These are phyloP conservation scores for Schrenkiella parvula DNA, from an alignment of 345 rosid genomes.

Conservation along the genomic window DNA sequence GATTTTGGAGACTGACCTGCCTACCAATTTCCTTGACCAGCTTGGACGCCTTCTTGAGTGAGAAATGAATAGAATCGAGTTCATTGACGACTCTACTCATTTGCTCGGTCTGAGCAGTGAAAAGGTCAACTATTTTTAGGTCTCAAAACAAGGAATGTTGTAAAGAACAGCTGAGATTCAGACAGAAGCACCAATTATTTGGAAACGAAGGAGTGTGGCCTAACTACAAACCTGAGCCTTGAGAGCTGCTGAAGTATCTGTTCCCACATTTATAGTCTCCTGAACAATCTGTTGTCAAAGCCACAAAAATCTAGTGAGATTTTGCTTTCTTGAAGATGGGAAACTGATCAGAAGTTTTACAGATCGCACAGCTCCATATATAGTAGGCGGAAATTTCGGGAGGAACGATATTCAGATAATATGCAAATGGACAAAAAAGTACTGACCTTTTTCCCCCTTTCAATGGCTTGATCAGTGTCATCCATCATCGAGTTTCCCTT, in stretches of 20 bases:
- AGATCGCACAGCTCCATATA: not conserved
- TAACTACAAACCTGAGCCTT: constrained; percentile 73
- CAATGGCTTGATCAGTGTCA: constrained; percentile 93
- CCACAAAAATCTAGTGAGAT: constrained; percentile 14
- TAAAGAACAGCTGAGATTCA: not conserved
- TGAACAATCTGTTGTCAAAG: constrained; percentile 63
- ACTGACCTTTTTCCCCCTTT: constrained; percentile 72
- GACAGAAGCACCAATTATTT: not conserved
- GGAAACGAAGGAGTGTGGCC: not conserved
- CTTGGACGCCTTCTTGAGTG: constrained; percentile 89
- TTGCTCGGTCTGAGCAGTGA: constrained; percentile 77
- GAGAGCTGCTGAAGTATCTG: constrained; percentile 85
- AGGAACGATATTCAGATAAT: not conserved
- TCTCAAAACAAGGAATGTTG: not conserved
- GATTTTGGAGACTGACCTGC: constrained; percentile 66
- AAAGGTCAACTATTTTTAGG: constrained; percentile 20
- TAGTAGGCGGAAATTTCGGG: not conserved
- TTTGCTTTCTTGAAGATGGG: not conserved
- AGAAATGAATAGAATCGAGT: constrained; percentile 91
- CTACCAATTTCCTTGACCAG: constrained; percentile 97
- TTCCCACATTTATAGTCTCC: constrained; percentile 77
- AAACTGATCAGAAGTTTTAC: not conserved
- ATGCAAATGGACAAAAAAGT: not conserved
- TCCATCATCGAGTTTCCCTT: constrained; percentile 79
- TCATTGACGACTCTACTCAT: constrained; percentile 98